Evolutionary conservation across 768 basidiomycete species (phyloP).

Genomic region (Collybia sordida): DNA sequence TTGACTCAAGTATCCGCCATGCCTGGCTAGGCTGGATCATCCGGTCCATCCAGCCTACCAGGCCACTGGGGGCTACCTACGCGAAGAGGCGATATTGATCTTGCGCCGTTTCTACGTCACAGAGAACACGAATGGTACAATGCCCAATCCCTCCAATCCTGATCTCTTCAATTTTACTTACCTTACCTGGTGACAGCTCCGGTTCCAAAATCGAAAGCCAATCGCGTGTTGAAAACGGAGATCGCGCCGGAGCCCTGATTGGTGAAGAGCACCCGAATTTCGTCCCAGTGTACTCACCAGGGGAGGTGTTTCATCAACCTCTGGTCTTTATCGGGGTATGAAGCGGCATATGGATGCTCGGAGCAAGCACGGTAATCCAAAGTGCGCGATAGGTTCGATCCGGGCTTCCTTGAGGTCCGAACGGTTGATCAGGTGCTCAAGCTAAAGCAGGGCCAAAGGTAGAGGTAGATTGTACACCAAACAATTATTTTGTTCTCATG

Average conservation of each 20-base stretch:
- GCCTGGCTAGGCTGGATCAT: conserved; percentile 60
- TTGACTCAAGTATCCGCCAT: conserved; percentile 7
- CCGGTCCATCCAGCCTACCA: conserved; percentile 73
- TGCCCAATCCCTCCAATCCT: not conserved
- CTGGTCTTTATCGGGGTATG: not conserved
- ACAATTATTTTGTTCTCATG: conserved; percentile 6
- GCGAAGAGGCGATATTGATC: conserved; percentile 86
- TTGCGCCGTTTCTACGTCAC: conserved; percentile 89
- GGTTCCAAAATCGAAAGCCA: conserved; percentile 82
- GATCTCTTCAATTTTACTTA: not conserved
- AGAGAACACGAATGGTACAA: conserved; percentile 84
- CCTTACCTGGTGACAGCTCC: conserved; percentile 59
- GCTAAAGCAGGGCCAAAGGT: conserved; percentile 1
- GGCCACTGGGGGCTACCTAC: conserved; percentile 72
- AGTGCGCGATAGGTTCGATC: not conserved
- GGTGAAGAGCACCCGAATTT: not conserved
- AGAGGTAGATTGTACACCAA: not conserved
- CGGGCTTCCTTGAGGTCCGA: not conserved
- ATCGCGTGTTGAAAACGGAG: conserved; percentile 82
- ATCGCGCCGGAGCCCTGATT: conserved; percentile 18
- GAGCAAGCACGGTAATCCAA: not conserved
- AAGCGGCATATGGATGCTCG: not conserved
- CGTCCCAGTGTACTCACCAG: not conserved
- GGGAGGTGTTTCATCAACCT: not conserved
- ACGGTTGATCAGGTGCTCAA: conserved; percentile 5